Evolutionary conservation across 306 rosid genomes (phyloP).

Genomic region (Sophora flavescens): DNA sequence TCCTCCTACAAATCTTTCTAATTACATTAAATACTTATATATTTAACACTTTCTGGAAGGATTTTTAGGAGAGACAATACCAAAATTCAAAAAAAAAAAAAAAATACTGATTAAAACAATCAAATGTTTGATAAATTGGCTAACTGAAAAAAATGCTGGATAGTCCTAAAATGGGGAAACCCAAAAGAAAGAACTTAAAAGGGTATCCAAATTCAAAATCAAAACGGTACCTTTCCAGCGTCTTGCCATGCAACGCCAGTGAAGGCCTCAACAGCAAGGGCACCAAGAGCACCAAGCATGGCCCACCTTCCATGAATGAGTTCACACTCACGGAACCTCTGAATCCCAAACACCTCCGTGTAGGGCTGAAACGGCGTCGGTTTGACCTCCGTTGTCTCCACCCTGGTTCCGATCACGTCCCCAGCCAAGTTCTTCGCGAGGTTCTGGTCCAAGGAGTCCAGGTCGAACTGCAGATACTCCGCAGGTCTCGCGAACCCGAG

Average conservation of each 20-base stretch:
- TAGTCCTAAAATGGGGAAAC: background rate
- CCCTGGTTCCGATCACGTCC: constrained; percentile 63
- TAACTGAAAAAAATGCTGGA: background rate
- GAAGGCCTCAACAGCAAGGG: constrained; percentile 75
- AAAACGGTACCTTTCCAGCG: constrained; percentile 76
- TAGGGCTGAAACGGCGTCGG: constrained; percentile 88
- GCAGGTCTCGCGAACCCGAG: constrained; percentile 71
- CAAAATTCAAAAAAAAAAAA: too few species aligned
- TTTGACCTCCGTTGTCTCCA: constrained; percentile 57
- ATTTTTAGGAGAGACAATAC: too few species aligned
- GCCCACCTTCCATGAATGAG: constrained; percentile 90
- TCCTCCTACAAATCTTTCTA: too few species aligned
- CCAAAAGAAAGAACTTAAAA: constrained; percentile 16
- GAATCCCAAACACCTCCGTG: constrained; percentile 78
- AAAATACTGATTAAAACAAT: background rate
- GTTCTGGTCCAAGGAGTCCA: constrained; percentile 84
- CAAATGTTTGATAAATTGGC: constrained; percentile 31
- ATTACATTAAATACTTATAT: too few species aligned
- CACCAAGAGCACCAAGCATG: constrained; percentile 84
- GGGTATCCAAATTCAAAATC: constrained; percentile 1
- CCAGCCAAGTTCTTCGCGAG: constrained; percentile 79
- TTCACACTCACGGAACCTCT: constrained; percentile 86
- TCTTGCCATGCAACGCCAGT: constrained; percentile 91
- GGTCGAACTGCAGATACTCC: constrained; percentile 75
- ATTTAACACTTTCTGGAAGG: too few species aligned